Percentiles rank a stretch among this genome's conserved stretches.
Evolutionary conservation across 1,284 basidiomycete genomes (phyloP).

Genomic region (Naganishia albida): DNA sequence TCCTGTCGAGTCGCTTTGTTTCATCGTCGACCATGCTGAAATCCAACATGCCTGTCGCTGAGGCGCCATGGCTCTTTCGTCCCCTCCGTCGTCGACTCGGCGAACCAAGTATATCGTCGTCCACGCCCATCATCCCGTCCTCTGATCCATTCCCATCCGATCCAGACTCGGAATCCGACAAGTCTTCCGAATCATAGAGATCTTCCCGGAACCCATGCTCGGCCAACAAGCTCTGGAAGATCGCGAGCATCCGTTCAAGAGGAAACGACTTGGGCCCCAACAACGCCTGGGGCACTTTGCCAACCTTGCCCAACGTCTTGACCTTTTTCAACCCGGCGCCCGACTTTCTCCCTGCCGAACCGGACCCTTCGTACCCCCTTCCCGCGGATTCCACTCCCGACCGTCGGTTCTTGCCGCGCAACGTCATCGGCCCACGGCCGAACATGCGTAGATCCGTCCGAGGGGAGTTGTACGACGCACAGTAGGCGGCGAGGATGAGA

Average conservation of each 20-base stretch:
- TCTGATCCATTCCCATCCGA: slow-evolving; percentile 41
- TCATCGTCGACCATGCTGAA: slow-evolving; percentile 25
- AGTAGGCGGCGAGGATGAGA: slow-evolving; percentile 75
- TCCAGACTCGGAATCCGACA: slow-evolving; percentile 25
- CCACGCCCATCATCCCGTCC: slow-evolving; percentile 1
- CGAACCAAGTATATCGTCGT: slow-evolving; percentile 14
- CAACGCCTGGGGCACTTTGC: slow-evolving; percentile 67
- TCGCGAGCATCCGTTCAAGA: slow-evolving; percentile 77
- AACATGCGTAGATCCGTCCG: slow-evolving; percentile 81
- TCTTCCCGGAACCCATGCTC: slow-evolving; percentile 70
- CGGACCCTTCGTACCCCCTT: slow-evolving; percentile 36
- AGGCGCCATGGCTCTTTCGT: background rate
- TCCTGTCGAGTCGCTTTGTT: slow-evolving; percentile 24
- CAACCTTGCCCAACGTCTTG: slow-evolving; percentile 27
- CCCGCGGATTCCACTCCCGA: slow-evolving; percentile 56
- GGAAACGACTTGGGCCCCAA: slow-evolving; percentile 79
- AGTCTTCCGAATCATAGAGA: slow-evolving; percentile 47
- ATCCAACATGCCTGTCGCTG: slow-evolving; percentile 16
- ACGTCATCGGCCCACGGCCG: slow-evolving; percentile 61
- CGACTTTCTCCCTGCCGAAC: slow-evolving; percentile 43
- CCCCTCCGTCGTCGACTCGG: slow-evolving; percentile 9
- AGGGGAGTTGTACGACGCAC: slow-evolving; percentile 82
- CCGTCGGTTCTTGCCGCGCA: slow-evolving; percentile 57
- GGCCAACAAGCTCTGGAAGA: slow-evolving; percentile 77
- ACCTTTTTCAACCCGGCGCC: slow-evolving; percentile 31